These are phyloP conservation scores for Glycine latifolia DNA, from an alignment of 306 rosid species.

Conservation along the genomic window DNA sequence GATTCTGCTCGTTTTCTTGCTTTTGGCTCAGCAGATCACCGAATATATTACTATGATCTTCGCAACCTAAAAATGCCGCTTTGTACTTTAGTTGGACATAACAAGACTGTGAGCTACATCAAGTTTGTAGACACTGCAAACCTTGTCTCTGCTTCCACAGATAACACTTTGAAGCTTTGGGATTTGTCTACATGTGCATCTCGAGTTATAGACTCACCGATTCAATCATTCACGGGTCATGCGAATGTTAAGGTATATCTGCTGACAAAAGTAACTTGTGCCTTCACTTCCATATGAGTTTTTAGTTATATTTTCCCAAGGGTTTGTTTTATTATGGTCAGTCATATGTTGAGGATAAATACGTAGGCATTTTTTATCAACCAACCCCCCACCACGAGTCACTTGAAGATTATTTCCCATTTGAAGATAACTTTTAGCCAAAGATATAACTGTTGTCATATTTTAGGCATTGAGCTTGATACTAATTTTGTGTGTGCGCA, in stretches of 20 bases:
- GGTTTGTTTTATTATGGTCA: slow-evolving; percentile 19
- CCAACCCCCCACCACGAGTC: no score
- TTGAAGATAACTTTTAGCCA: background rate
- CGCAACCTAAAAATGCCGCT: slow-evolving; percentile 81
- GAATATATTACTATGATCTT: slow-evolving; percentile 85
- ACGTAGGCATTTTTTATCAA: no score
- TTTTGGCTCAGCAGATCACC: slow-evolving; percentile 97
- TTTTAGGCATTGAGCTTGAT: background rate
- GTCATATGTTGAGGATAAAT: no score
- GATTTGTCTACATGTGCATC: slow-evolving; percentile 83
- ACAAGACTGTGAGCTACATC: slow-evolving; percentile 91
- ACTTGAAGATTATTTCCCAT: no score
- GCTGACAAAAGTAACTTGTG: slow-evolving; percentile 10
- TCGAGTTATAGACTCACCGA: slow-evolving; percentile 81
- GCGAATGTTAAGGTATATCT: slow-evolving; percentile 82
- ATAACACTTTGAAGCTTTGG: slow-evolving; percentile 96
- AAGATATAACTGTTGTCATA: background rate
- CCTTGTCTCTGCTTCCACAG: slow-evolving; percentile 91
- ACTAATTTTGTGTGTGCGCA: background rate
- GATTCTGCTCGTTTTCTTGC: slow-evolving; percentile 89
- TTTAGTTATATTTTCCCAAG: background rate
- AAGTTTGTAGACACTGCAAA: slow-evolving; percentile 75
- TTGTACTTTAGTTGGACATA: slow-evolving; percentile 84
- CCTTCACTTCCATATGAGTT: background rate
- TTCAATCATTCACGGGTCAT: slow-evolving; percentile 89